Base-by-base conservation (phyloP, 1,284 basidiomycete species). In the Rugosomyces carneus region DNA sequence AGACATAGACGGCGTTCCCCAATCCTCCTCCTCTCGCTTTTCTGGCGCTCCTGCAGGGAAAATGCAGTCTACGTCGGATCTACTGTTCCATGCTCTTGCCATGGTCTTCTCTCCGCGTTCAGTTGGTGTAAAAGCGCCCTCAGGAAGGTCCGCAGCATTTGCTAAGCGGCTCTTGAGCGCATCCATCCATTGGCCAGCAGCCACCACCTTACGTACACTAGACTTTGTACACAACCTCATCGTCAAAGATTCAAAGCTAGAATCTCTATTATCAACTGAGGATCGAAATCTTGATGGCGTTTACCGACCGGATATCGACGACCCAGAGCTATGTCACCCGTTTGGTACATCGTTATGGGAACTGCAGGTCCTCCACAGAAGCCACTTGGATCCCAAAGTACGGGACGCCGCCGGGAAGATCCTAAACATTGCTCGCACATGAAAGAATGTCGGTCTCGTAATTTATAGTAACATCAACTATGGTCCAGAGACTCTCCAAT, bases 81-180 rank as follows among this genome's bases (percentile, higher is more conserved):
- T 95, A 61, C 72, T 99, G 40, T 95, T 99, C 73, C 80, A 86
- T 44, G 86, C 89, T 34, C 74, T 98, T 42, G 73, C 81, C 48
- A 75, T 89, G 45, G 80, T 84, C 36, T 94, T 96, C 70, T 80
- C 78, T 53, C 82, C 73, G 49, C 80, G 77, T 57, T 73, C 73
- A 40, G 71, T 72, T 56, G 72, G 78, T 29, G 65, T 67, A 47
- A 60, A 75, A 32, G 66, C 81, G 1, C 81, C 93, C 2, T 75
- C 89, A 11, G 86, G 84, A 74, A 83, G 93, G 52, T 76, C 82
- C 19, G 90, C 92, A 16, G 90, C 94, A 1, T 98, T 99, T 63
- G 78, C 88, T 45, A 98, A 98, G 68, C 86, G 96, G 20, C 73
- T 99, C 34, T 71, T 93, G 21, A 79, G 78, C 39, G 83, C 84